Evolutionary conservation across 345 rosid genomes (phyloP).

Genomic region (Boechera stricta): DNA sequence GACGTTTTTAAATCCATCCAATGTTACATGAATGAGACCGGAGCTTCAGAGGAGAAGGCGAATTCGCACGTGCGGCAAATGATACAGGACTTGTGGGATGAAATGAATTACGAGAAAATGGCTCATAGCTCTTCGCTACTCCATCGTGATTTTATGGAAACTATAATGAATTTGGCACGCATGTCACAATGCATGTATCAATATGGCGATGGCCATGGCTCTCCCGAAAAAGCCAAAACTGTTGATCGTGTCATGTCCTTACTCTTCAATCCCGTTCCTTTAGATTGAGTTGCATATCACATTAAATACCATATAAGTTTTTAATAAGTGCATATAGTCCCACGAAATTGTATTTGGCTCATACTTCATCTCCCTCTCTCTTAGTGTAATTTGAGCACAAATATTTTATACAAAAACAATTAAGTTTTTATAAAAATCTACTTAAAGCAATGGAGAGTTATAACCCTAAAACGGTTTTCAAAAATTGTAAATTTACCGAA

Average conservation of each 20-base stretch:
- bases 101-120: constrained; percentile 41
- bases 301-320: not conserved
- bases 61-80: constrained; percentile 32
- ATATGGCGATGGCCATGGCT: constrained; percentile 51
- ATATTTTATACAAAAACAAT: no score
- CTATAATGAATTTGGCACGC: constrained; percentile 45
- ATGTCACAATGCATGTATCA: constrained; percentile 47
- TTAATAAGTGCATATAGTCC: not conserved
- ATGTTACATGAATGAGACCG: constrained; percentile 1
- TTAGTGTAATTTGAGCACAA: no score
- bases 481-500: no score
- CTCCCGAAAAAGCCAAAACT: constrained; percentile 35
- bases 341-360: not conserved
- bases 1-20: constrained; percentile 31
- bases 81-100: constrained; percentile 50
- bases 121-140: not conserved
- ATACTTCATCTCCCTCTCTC: no score
- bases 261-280: constrained; percentile 29
- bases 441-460: no score
- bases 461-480: no score
- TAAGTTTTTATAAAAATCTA: no score
- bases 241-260: constrained; percentile 33
- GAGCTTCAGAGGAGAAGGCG: constrained; percentile 44
- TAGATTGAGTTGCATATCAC: constrained; percentile 15
- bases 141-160: constrained; percentile 17